Evolutionary conservation across 345 rosid genomes (phyloP).

Genomic region (Eucalyptus globulus): DNA sequence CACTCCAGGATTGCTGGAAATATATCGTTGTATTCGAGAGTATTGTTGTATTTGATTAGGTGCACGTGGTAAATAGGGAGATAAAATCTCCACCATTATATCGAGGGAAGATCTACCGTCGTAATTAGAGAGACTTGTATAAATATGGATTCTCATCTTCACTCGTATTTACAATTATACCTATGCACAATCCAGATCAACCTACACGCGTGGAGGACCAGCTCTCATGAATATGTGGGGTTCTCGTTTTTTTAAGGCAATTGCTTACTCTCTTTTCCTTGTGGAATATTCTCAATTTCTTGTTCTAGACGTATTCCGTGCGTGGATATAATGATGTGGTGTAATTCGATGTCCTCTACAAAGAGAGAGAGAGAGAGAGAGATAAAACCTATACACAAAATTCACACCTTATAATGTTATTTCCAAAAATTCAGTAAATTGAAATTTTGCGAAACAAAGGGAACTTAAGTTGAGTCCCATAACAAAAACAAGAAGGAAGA

Average conservation of each 20-base stretch:
- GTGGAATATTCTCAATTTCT: neutral
- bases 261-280: neutral
- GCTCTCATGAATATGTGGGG: neutral
- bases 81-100: neutral
- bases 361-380: neutral
- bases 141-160: neutral
- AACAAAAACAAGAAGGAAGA: neutral
- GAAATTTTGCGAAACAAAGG: neutral
- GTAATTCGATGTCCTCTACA: neutral
- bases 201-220: neutral
- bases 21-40: neutral
- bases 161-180: neutral
- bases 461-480: neutral
- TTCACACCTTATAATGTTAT: neutral
- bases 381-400: neutral
- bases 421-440: neutral
- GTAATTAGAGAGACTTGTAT: neutral
- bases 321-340: neutral
- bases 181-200: too few relatives aligned
- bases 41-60: neutral
- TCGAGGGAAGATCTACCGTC: rapidly evolving
- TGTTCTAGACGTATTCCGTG: neutral
- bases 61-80: neutral
- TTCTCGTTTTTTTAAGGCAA: neutral
- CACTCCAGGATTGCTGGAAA: neutral